These are phyloP conservation scores for Leavenworthia alabamica DNA, from an alignment of 345 rosid species.

Conservation along the genomic window DNA sequence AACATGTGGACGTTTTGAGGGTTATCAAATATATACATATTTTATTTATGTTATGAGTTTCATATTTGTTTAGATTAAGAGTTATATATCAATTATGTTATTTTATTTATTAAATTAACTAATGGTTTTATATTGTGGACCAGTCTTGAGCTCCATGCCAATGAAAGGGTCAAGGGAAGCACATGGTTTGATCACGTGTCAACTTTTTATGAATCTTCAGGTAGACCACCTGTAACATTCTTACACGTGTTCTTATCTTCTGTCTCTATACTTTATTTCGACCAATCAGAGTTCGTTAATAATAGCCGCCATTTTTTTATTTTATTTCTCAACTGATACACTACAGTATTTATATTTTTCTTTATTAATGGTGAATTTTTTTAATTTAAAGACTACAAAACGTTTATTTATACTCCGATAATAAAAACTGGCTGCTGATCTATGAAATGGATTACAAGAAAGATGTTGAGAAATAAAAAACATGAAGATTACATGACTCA, in stretches of 20 bases:
- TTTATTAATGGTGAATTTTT: neutral
- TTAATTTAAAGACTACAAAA: neutral
- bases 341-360: neutral
- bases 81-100: neutral
- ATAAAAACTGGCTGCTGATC: neutral
- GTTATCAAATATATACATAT: too few relatives aligned
- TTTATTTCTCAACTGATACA: neutral
- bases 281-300: conserved; percentile 8
- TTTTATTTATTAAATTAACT: neutral
- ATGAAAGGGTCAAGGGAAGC: conserved; percentile 1
- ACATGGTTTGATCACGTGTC: conserved; percentile 31
- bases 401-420: neutral
- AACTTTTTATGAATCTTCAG: neutral
- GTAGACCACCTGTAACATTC: conserved; percentile 2
- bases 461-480: neutral
- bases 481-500: conserved; percentile 21
- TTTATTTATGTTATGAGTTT: too few relatives aligned
- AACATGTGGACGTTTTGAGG: too few relatives aligned
- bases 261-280: neutral
- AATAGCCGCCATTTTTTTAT: neutral
- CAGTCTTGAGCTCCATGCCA: neutral
- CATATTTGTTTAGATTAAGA: too few relatives aligned
- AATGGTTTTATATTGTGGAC: neutral
- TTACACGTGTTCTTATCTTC: conserved; percentile 8
- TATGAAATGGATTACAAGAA: neutral